Conservation (phyloP, 2,329 filamentous ascomycete genomes). For the Whalleya microplaca region DNA sequence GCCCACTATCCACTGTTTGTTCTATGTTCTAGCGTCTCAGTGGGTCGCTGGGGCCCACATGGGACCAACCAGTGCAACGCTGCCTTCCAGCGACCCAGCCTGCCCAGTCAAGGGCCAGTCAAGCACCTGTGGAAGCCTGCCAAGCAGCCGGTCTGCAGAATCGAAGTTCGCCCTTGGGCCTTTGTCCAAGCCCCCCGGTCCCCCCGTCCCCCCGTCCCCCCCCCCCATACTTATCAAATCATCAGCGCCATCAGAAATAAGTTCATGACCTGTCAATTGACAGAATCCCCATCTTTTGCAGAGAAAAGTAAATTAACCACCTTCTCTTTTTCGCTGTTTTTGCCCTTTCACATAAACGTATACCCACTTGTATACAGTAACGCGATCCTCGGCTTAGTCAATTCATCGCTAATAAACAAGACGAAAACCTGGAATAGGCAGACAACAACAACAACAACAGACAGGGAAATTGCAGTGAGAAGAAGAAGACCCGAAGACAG, state of each 20-base stretch:
- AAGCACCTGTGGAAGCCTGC: too few species aligned
- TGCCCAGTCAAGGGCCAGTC: too few species aligned
- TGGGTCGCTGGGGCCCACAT: background rate
- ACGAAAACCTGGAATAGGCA: slow-evolving; percentile 3
- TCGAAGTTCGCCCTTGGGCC: background rate
- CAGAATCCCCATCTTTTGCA: background rate
- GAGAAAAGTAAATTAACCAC: background rate
- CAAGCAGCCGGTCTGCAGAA: too few species aligned
- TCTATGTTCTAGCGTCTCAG: too few species aligned
- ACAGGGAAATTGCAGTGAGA: slow-evolving; percentile 20
- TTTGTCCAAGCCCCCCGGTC: background rate
- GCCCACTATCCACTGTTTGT: slow-evolving; percentile 1
- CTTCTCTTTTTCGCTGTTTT: background rate
- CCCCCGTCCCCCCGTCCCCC: too few species aligned
- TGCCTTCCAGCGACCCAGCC: too few species aligned
- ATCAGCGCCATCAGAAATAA: background rate
- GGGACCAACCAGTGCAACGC: too few species aligned
- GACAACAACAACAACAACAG: too few species aligned
- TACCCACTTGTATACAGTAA: background rate
- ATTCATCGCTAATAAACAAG: background rate
- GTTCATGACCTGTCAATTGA: too few species aligned
- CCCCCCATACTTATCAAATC: too few species aligned
- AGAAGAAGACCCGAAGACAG: background rate
- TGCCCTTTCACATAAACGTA: background rate
- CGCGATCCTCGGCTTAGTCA: background rate